phyloP scores from a whole-genome alignment of 208 protist species.

The Entamoeba invadens region DNA sequence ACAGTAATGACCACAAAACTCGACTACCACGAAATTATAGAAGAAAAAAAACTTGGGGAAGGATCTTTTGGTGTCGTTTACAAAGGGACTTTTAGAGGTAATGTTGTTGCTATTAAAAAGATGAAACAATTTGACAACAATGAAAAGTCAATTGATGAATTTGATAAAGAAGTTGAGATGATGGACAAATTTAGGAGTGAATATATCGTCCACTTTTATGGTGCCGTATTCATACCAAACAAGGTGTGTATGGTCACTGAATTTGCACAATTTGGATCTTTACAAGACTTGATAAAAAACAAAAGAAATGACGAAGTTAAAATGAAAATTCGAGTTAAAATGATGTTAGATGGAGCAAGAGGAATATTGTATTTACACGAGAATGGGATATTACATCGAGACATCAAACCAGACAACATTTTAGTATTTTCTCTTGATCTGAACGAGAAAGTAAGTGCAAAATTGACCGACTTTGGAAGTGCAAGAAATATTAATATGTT shows the following conservation, averaged over 20 bases:
- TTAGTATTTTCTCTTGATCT: not conserved
- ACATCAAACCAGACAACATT: not conserved
- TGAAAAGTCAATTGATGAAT: not conserved
- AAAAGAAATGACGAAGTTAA: not conserved
- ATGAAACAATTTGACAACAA: not conserved
- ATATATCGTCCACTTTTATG: not conserved
- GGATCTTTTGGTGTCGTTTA: not conserved
- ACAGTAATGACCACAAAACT: not conserved
- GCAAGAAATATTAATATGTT: not conserved
- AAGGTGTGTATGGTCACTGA: not conserved
- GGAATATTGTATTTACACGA: not conserved
- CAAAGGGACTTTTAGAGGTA: not conserved
- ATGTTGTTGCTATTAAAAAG: not conserved
- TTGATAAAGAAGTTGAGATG: not conserved
- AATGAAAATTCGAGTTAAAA: not conserved
- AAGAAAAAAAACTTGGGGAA: not conserved
- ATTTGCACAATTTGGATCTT: not conserved
- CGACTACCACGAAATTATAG: not conserved
- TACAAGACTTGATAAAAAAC: not conserved
- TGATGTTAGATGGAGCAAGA: not conserved
- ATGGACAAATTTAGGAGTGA: not conserved
- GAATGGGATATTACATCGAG: not conserved
- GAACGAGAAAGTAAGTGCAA: not conserved
- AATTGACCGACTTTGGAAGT: not conserved
- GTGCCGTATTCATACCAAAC: not conserved